Evolutionary conservation across 352 stramenopile genomes (phyloP).

Genomic region (Globisporangium viniferum): DNA sequence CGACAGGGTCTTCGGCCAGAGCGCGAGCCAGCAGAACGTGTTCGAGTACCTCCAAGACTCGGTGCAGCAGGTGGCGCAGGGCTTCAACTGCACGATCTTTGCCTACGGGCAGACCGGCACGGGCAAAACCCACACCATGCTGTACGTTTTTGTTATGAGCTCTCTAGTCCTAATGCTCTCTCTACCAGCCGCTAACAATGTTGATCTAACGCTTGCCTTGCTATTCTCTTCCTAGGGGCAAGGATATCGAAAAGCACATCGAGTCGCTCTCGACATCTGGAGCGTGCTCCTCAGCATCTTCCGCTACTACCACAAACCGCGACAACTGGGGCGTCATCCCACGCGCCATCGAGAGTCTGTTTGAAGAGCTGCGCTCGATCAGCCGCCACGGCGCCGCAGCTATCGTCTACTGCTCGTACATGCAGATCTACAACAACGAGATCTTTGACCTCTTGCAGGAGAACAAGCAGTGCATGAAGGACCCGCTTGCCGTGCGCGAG

Average conservation of each 20-base stretch:
- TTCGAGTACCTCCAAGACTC: conserved; percentile 70
- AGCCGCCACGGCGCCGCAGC: conserved; percentile 43
- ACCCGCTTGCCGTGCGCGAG: conserved; percentile 50
- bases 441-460: conserved; percentile 72
- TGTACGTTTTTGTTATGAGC: conserved; percentile 29
- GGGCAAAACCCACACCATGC: conserved; percentile 90
- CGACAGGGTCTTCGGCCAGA: conserved; percentile 71
- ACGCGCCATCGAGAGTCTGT: conserved; percentile 79
- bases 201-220: conserved; percentile 1
- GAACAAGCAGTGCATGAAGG: conserved; percentile 52
- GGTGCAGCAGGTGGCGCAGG: conserved; percentile 78
- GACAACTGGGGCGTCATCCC: conserved; percentile 79
- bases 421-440: conserved; percentile 92
- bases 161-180: neutral
- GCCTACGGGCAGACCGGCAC: conserved; percentile 90
- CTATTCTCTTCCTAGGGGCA: conserved; percentile 28
- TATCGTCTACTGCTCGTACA: conserved; percentile 87
- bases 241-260: conserved; percentile 49
- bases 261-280: conserved; percentile 9
- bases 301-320: conserved; percentile 12
- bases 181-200: neutral
- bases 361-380: conserved; percentile 66
- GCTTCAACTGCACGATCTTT: conserved; percentile 91
- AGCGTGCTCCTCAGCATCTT: neutral
- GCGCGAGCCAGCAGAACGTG: conserved; percentile 59